These are phyloP conservation scores for Paramecium pentaurelia DNA, from an alignment of 73 alveolate genomes.

Conservation along the genomic window DNA sequence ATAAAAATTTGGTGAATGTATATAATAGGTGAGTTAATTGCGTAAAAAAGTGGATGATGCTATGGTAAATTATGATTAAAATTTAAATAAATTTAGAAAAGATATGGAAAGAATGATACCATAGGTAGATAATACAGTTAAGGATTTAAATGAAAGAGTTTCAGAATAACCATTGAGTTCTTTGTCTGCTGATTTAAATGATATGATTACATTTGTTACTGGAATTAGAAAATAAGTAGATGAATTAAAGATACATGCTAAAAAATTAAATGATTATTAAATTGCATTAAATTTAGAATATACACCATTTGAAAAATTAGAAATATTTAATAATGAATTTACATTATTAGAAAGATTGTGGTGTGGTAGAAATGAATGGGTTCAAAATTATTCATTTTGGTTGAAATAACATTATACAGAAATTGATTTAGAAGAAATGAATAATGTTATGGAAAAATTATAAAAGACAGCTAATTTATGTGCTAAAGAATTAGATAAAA, in stretches of 20 bases:
- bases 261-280: constrained; percentile 56
- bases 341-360: constrained; percentile 76
- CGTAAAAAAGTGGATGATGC: constrained; percentile 78
- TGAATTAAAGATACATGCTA: constrained; percentile 42
- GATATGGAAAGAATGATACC: constrained; percentile 66
- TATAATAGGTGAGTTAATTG: constrained; percentile 56
- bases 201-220: constrained; percentile 40
- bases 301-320: constrained; percentile 78
- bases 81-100: constrained; percentile 74
- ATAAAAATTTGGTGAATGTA: constrained; percentile 72
- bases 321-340: constrained; percentile 65
- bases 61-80: constrained; percentile 74
- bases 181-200: constrained; percentile 27
- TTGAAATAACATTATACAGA: constrained; percentile 58
- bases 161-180: constrained; percentile 34
- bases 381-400: constrained; percentile 69
- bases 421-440: constrained; percentile 79
- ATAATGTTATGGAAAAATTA: constrained; percentile 67
- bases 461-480: constrained; percentile 69
- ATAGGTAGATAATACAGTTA: constrained; percentile 48
- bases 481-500: constrained; percentile 69
- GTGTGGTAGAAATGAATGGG: constrained; percentile 81
- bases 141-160: constrained; percentile 49
- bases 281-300: constrained; percentile 58
- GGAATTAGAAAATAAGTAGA: constrained; percentile 29